phyloP scores from a whole-genome alignment of 1,284 basidiomycete species.

The Trichosporon faecale region DNA sequence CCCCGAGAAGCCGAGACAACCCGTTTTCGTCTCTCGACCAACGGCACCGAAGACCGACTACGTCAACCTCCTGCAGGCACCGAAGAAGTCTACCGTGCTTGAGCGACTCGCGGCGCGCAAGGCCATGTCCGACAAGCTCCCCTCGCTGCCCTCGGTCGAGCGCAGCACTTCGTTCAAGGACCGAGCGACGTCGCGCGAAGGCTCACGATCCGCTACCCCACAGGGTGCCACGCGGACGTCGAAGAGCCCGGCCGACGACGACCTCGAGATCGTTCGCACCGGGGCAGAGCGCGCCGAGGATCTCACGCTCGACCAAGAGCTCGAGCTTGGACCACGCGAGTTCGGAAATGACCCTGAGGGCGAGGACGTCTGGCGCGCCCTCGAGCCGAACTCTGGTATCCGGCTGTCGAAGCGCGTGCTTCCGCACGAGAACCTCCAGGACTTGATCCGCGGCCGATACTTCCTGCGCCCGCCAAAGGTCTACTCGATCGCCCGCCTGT shows the following conservation, averaged over 20 bases:
- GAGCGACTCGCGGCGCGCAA: constrained; percentile 6
- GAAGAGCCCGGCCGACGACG: constrained; percentile 21
- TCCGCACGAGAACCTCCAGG: constrained; percentile 71
- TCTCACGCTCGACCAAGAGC: constrained; percentile 68
- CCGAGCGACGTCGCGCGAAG: not conserved
- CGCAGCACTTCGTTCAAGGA: constrained; percentile 1
- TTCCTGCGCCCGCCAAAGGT: constrained; percentile 80
- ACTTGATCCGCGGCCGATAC: constrained; percentile 78
- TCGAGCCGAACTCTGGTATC: constrained; percentile 53
- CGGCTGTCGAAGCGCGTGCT: constrained; percentile 69
- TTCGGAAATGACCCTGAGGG: constrained; percentile 52
- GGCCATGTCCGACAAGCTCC: not conserved
- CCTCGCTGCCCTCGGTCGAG: not conserved
- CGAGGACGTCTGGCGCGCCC: constrained; percentile 29
- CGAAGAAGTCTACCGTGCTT: constrained; percentile 1
- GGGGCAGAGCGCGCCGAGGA: constrained; percentile 57
- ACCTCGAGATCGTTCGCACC: constrained; percentile 18
- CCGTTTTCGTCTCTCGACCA: not conserved
- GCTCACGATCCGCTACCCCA: constrained; percentile 3
- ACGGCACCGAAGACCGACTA: not conserved
- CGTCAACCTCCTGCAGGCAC: not conserved
- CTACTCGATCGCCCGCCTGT: constrained; percentile 76
- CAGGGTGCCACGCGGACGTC: not conserved
- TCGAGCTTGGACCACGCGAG: constrained; percentile 70
- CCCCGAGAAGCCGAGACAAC: constrained; percentile 8